Conservation (phyloP, 2,329 filamentous ascomycete genomes). For the Aspergillus hiratsukae region DNA sequence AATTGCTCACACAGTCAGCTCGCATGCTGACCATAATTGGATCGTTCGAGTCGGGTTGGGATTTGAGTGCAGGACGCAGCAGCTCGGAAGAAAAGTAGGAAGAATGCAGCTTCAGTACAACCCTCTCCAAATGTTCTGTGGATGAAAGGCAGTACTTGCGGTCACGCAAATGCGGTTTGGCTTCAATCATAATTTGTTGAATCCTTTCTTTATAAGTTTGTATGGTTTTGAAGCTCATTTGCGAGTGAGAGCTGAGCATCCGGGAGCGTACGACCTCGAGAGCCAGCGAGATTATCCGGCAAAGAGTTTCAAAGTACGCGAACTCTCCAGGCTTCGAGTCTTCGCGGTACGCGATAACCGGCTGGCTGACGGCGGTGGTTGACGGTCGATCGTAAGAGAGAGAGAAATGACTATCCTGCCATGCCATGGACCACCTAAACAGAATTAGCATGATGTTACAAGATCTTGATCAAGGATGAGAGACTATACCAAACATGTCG, state of each 20-base stretch:
- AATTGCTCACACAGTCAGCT: slow-evolving; percentile 52
- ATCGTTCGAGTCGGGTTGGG: slow-evolving; percentile 43
- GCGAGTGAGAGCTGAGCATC: slow-evolving; percentile 49
- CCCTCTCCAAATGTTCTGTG: slow-evolving; percentile 55
- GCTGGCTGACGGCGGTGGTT: slow-evolving; percentile 51
- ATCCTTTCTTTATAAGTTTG: slow-evolving; percentile 55
- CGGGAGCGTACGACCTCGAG: slow-evolving; percentile 58
- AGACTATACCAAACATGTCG: slow-evolving; percentile 41
- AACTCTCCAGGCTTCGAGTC: slow-evolving; percentile 46
- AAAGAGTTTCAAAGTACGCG: slow-evolving; percentile 56
- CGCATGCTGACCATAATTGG: slow-evolving; percentile 40
- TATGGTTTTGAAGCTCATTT: slow-evolving; percentile 52
- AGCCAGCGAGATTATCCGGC: slow-evolving; percentile 49
- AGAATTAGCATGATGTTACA: background rate
- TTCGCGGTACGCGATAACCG: slow-evolving; percentile 47
- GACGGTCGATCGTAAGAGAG: slow-evolving; percentile 59
- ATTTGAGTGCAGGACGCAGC: slow-evolving; percentile 57
- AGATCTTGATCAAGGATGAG: background rate
- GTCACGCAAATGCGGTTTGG: slow-evolving; percentile 54
- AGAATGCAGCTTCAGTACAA: slow-evolving; percentile 57
- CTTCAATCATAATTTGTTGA: slow-evolving; percentile 54
- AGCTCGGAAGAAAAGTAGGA: slow-evolving; percentile 61
- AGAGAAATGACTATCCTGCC: slow-evolving; percentile 61
- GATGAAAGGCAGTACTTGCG: slow-evolving; percentile 37
- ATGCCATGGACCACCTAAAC: slow-evolving; percentile 57